phyloP scores from a whole-genome alignment of 352 stramenopile genomes.

The Pythium phragmiticola region DNA sequence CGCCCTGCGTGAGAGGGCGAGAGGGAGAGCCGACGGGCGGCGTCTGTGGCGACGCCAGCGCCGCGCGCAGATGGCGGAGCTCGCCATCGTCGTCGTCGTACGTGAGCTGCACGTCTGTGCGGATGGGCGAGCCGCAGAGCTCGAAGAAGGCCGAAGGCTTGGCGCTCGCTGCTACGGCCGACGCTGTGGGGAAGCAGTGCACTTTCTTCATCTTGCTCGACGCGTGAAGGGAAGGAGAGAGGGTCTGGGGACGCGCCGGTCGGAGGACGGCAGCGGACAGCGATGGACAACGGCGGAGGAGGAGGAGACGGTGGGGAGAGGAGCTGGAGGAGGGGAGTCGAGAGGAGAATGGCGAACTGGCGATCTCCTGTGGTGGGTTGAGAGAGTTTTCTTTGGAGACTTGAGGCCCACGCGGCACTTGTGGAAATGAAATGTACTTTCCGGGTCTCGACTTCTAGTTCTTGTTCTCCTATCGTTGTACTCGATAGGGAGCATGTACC shows the following conservation, averaged over 20 bases:
- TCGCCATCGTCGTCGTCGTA: conserved; percentile 41
- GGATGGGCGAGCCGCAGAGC: conserved; percentile 77
- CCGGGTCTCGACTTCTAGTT: no score
- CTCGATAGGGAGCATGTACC: no score
- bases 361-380: no score
- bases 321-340: neutral
- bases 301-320: neutral
- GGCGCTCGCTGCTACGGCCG: conserved; percentile 26
- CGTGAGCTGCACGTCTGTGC: conserved; percentile 45
- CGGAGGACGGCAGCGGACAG: neutral
- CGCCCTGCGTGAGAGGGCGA: conserved; percentile 14
- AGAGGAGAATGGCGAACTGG: neutral
- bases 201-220: conserved; percentile 26
- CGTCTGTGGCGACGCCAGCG: conserved; percentile 23
- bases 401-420: neutral
- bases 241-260: neutral
- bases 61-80: conserved; percentile 32
- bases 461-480: no score
- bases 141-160: conserved; percentile 57
- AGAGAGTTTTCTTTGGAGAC: neutral
- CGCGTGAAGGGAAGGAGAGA: neutral
- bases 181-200: conserved; percentile 26
- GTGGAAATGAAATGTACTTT: neutral
- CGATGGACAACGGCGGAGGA: neutral
- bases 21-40: conserved; percentile 15